A percentile compares a stretch with the other conserved stretches of the same genome.
These are phyloP conservation scores for Themeda triandra DNA, from an alignment of 176 grass and related monocot species.

Conservation along the genomic window DNA sequence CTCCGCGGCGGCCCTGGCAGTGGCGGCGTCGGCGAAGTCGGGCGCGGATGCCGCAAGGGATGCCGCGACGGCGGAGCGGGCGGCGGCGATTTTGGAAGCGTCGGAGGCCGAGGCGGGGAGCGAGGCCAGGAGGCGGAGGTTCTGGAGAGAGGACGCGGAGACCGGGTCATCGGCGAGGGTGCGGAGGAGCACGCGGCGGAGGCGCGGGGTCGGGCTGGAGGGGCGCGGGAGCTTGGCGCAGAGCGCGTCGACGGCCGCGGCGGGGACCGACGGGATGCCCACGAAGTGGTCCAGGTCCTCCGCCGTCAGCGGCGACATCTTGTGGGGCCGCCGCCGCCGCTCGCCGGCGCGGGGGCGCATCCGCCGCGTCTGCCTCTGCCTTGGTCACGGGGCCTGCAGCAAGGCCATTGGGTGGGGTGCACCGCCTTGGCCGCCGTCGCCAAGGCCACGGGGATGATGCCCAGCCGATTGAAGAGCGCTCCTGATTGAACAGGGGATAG, in stretches of 20 bases:
- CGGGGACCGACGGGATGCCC: conserved; percentile 12
- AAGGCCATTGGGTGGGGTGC: too few species aligned
- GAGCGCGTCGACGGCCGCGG: neutral
- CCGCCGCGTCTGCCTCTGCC: too few species aligned
- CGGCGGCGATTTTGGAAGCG: neutral
- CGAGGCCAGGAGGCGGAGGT: conserved; percentile 30
- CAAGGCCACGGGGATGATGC: too few species aligned
- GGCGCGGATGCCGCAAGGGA: conserved; percentile 12
- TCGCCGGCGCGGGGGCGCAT: too few species aligned
- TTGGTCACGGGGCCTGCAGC: too few species aligned
- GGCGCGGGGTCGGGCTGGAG: conserved; percentile 15
- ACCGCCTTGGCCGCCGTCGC: too few species aligned
- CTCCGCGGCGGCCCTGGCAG: neutral
- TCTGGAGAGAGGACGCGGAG: conserved; percentile 26
- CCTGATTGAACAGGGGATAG: too few species aligned
- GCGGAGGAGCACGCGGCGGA: conserved; percentile 25
- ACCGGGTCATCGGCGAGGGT: conserved; percentile 24
- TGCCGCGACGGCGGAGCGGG: conserved; percentile 23
- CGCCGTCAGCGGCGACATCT: conserved; percentile 28
- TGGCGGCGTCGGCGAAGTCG: neutral
- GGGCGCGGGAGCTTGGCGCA: conserved; percentile 20
- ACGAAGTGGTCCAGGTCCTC: conserved; percentile 46
- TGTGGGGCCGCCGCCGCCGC: too few species aligned
- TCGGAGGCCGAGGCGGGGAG: neutral
- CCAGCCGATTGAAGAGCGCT: too few species aligned